These are phyloP conservation scores for Cercospora nicotianae DNA, from an alignment of 2,329 filamentous ascomycete species.

Conservation along the genomic window DNA sequence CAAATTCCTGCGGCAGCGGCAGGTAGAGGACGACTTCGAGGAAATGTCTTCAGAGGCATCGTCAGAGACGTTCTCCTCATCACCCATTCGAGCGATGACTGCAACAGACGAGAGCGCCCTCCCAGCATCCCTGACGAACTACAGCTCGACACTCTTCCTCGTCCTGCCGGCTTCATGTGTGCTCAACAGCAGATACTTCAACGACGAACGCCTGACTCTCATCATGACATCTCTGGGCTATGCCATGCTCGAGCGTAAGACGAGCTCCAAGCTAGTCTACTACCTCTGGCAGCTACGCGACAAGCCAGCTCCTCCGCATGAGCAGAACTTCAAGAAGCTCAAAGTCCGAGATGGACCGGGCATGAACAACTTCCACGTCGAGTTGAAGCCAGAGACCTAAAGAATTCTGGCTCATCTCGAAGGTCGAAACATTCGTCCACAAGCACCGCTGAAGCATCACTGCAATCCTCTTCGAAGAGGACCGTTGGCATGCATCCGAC, in stretches of 20 bases:
- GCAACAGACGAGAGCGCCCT: conserved; percentile 18
- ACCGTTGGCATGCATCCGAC: not conserved
- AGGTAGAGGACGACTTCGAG: not conserved
- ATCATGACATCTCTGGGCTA: conserved; percentile 83
- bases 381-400: conserved; percentile 50
- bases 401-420: not conserved
- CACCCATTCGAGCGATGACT: not conserved
- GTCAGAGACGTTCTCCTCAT: not conserved
- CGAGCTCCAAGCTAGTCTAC: conserved; percentile 81
- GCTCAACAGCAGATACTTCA: conserved; percentile 85
- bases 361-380: conserved; percentile 89
- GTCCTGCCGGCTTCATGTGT: conserved; percentile 88
- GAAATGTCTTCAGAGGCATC: not conserved
- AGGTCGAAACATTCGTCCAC: no score
- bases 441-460: not conserved
- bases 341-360: conserved; percentile 72
- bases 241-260: conserved; percentile 62
- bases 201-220: conserved; percentile 63
- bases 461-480: not conserved
- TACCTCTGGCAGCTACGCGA: conserved; percentile 71
- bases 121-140: conserved; percentile 2
- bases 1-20: conserved; percentile 59
- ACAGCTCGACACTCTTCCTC: conserved; percentile 63
- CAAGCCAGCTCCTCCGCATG: conserved; percentile 28
- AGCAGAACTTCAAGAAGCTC: conserved; percentile 63